phyloP scores from a whole-genome alignment of 441 rosid species.

The Populus trichocarpa region DNA sequence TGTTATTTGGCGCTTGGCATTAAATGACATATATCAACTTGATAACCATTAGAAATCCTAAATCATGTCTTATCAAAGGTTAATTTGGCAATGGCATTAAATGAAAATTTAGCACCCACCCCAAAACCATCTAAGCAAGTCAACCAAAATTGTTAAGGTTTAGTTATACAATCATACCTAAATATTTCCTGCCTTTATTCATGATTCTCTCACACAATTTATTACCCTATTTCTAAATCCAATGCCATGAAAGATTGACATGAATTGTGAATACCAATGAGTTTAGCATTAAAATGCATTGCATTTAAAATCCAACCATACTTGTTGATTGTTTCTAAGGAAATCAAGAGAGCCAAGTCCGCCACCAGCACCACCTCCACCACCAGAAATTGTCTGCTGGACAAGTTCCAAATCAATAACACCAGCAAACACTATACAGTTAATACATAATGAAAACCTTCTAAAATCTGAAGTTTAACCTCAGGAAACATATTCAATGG shows the following conservation, averaged over 20 bases:
- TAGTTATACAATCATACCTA: neutral
- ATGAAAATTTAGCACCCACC: conserved; percentile 8
- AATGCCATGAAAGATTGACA: neutral
- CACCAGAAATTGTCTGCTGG: conserved; percentile 68
- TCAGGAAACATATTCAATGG: conserved; percentile 97
- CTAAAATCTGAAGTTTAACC: conserved; percentile 41
- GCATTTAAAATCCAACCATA: conserved; percentile 16
- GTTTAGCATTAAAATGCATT: neutral
- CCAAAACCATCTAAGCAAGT: conserved; percentile 1
- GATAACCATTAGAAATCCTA: neutral
- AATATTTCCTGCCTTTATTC: neutral
- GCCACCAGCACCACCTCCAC: conserved; percentile 33
- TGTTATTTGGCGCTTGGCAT: neutral
- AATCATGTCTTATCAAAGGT: neutral
- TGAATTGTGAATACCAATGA: neutral
- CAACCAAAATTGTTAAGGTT: neutral
- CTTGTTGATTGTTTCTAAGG: conserved; percentile 94
- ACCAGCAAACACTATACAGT: conserved; percentile 7
- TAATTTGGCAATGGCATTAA: neutral
- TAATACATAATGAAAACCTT: conserved; percentile 1
- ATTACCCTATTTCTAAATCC: neutral
- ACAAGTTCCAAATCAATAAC: conserved; percentile 18
- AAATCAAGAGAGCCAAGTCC: conserved; percentile 87
- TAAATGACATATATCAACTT: neutral
- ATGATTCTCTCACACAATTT: neutral